Percentiles rank a stretch among this genome's conserved stretches.
Evolutionary conservation across 108 stramenopile genomes (phyloP).

Genomic region (Cyclotella atomus): DNA sequence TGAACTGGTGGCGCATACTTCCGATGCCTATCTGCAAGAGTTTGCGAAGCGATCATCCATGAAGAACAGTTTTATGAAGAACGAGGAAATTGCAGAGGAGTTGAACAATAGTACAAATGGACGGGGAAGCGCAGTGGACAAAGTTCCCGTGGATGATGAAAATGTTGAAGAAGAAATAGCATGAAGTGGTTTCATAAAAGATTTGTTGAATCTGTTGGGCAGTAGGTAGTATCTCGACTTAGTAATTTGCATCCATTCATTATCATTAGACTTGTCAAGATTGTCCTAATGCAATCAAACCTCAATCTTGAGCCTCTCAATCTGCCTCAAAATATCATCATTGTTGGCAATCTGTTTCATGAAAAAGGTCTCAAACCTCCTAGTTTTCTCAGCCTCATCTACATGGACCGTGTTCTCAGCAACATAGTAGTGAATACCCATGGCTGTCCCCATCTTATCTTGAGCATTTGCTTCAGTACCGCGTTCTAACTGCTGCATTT

Average conservation of each 20-base stretch:
- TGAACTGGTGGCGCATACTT: constrained; percentile 35
- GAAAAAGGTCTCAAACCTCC: constrained; percentile 88
- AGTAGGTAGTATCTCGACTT: too few species aligned
- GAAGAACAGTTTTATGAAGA: too few species aligned
- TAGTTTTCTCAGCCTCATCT: constrained; percentile 85
- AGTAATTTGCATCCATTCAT: too few species aligned
- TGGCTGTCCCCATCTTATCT: constrained; percentile 56
- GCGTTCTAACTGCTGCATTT: constrained; percentile 74
- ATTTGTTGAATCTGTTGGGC: too few species aligned
- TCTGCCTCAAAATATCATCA: constrained; percentile 71
- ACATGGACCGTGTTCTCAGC: constrained; percentile 73
- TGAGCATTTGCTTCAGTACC: constrained; percentile 15
- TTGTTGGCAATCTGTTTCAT: constrained; percentile 78
- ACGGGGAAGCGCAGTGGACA: too few species aligned
- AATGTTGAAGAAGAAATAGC: too few species aligned
- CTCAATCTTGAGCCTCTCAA: constrained; percentile 53
- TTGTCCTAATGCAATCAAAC: too few species aligned
- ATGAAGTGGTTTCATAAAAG: too few species aligned
- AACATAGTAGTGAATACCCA: constrained; percentile 84
- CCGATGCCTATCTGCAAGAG: constrained; percentile 31
- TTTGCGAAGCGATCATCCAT: constrained; percentile 15
- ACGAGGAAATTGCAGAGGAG: too few species aligned
- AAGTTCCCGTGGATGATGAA: too few species aligned
- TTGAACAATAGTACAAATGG: too few species aligned
- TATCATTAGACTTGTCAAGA: too few species aligned